These are phyloP conservation scores for Saturnispora saitoi DNA, from an alignment of 805 yeast species.

Conservation along the genomic window DNA sequence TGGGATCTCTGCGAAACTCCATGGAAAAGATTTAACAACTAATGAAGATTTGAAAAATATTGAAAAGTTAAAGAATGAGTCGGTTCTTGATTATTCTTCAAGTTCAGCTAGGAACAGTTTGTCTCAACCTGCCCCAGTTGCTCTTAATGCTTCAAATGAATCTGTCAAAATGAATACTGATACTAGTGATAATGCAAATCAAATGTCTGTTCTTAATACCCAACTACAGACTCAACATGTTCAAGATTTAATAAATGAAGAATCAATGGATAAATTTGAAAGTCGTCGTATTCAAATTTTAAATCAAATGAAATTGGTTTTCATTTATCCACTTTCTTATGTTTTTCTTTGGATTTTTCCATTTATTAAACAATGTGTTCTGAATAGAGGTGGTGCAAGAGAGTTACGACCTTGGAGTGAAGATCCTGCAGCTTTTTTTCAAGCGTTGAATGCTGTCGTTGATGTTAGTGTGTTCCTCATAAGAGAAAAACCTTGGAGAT, in stretches of 20 bases:
- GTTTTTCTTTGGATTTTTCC: slow-evolving; percentile 79
- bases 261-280: slow-evolving; percentile 53
- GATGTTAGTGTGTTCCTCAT: slow-evolving; percentile 69
- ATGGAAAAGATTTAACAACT: slow-evolving; percentile 23
- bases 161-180: not conserved
- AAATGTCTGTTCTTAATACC: not conserved
- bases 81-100: not conserved
- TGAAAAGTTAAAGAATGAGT: slow-evolving; percentile 16
- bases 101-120: not conserved
- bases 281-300: slow-evolving; percentile 57
- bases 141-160: not conserved
- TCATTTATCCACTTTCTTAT: slow-evolving; percentile 79
- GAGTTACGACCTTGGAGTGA: slow-evolving; percentile 55
- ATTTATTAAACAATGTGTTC: slow-evolving; percentile 46
- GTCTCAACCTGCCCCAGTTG: not conserved
- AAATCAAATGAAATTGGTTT: slow-evolving; percentile 70
- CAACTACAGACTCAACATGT: slow-evolving; percentile 17
- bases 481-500: slow-evolving; percentile 73
- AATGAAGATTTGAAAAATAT: slow-evolving; percentile 23
- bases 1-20: slow-evolving; percentile 23
- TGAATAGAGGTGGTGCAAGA: slow-evolving; percentile 37
- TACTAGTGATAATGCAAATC: slow-evolving; percentile 6
- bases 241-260: slow-evolving; percentile 40
- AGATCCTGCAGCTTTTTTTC: slow-evolving; percentile 63
- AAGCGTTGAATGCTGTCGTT: slow-evolving; percentile 71